Evolutionary conservation across 2,329 filamentous ascomycete genomes (phyloP), one percentile per base, ranked within the genome.

Genomic region (Paecilomyces dactylethromorphus): DNA sequence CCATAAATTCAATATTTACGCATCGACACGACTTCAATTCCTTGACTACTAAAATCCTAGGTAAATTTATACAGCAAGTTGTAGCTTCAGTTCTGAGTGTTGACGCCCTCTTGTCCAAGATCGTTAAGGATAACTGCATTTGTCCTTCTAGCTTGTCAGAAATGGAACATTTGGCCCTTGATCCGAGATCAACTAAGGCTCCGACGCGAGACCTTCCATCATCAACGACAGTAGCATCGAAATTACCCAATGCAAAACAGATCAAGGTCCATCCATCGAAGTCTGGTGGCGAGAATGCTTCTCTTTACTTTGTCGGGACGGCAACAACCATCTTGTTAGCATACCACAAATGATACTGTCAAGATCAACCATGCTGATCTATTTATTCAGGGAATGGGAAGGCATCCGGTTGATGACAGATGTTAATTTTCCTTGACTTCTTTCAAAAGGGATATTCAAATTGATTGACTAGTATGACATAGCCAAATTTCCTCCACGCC

Each of bases 401-500:
- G 73, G 71, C 1, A 67, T 76, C 24, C 66, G 72, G 12, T 56
- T 77, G 11, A 72, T 78, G 74, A 78, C 75, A 3, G 75, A 77
- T 69, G 69, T 70, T 54, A 56, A 56, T 26, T 58, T n/a, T 18
- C 22, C 1, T 8, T 15, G 52, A 15, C 3, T 21, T 55, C 51
- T 15, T 29, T 13, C 24, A 13, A 21, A 22, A 22, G 18, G 45
- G 6, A 6, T 56, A 22, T 31, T 55, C 15, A 18, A 31, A 21
- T 35, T 21, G 26, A 21, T 26, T 54, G 26, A 54, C 18, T 21
- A 32, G 31, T 10, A 35, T 18, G 10, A 10, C 13, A 11, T 22
- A 83, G 68, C 83, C 84, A 8, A 87, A 87, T 70, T 88, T 89
- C 71, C 78, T 89, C 0, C 86, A 87, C 64, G 80, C 81, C 1